These are phyloP conservation scores for Chaetomiaceae sp. DNA, from an alignment of 2,329 filamentous ascomycete genomes.

Conservation along the genomic window DNA sequence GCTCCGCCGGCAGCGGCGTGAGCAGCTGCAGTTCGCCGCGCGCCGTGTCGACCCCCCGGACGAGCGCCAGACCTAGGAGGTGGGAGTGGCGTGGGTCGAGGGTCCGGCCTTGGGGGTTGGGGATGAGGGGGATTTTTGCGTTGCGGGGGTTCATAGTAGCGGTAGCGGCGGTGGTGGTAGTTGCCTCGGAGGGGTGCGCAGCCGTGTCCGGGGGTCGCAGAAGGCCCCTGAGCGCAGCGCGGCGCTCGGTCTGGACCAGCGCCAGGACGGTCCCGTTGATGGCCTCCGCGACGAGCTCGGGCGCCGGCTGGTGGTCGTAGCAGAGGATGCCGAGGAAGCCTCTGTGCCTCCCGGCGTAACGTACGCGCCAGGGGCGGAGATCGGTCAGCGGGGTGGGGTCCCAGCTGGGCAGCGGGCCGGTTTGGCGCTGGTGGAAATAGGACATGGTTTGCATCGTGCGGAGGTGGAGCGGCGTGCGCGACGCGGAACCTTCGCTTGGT, in stretches of 20 bases:
- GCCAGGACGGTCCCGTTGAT: conserved; percentile 69
- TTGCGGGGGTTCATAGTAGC: not conserved
- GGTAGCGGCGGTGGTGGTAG: not conserved
- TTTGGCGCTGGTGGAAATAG: conserved; percentile 59
- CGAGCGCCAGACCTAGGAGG: conserved; percentile 60
- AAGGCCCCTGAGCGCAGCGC: conserved; percentile 43
- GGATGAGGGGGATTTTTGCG: conserved; percentile 54
- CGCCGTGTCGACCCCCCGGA: conserved; percentile 63
- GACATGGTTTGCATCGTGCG: conserved; percentile 74
- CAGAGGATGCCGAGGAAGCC: conserved; percentile 63
- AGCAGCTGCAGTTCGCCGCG: conserved; percentile 57
- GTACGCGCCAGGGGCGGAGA: conserved; percentile 57
- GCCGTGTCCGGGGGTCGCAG: not conserved
- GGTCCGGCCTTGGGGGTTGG: conserved; percentile 47
- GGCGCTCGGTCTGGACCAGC: conserved; percentile 57
- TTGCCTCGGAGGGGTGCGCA: not conserved
- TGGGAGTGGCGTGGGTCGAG: conserved; percentile 58
- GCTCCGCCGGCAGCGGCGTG: conserved; percentile 49
- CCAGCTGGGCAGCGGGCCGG: conserved; percentile 40
- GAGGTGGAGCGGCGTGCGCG: conserved; percentile 61
- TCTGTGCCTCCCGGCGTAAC: conserved; percentile 47
- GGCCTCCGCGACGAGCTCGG: conserved; percentile 56
- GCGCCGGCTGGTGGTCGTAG: conserved; percentile 60
- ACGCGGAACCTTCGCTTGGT: conserved; percentile 45
- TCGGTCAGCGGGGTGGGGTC: conserved; percentile 51